Evolutionary conservation across 805 yeast species (phyloP), one percentile per base, ranked within the genome.

Genomic region (Pichia deserticola): DNA sequence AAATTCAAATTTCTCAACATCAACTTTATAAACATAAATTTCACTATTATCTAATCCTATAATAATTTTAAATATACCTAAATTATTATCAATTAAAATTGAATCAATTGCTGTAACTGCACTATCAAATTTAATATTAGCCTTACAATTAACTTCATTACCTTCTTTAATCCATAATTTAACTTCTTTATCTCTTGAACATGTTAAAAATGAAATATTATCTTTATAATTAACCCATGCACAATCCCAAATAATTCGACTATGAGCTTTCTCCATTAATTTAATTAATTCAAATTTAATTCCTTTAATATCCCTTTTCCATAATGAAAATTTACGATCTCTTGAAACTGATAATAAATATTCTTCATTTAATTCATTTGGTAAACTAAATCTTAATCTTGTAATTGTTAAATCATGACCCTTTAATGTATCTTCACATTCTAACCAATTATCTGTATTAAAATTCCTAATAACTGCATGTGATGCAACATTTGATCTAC

Each of bases 161-260:
- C 41, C 50, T 4, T 45, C 49, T 3, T 29, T 46, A n/a, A 44
- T 51, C 97, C 97, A 89, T 6, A 82, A 59, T 62, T 86, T 87
- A 47, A 90, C 65, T 7, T 76, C 73, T 62, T 80, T 86, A 63
- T 93, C 99, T 64, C 99, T 78, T 1, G 96, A 84, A 0, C 82
- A 92, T 0, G 97, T 90, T n/a, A 86, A 61, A 60, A 92, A 90
- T n/a, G 64, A 63, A 11, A 57, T 55, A 4, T 49, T 36, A n/a
- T 57, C 75, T 4, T 60, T 69, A n/a, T 59, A 52, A 5, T 89
- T 88, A 0, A 82, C 70, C 96, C 97, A 93, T 37, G 86, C 78
- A 62, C 92, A 83, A 68, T 93, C 98, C 99, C 99, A 95, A 40
- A 93, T 79, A 58, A 93, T 92, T 66, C 97, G 79, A 2, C 84